These are phyloP conservation scores for Solanum hybrid DNA, from an alignment of 305 asterid species.

Conservation along the genomic window DNA sequence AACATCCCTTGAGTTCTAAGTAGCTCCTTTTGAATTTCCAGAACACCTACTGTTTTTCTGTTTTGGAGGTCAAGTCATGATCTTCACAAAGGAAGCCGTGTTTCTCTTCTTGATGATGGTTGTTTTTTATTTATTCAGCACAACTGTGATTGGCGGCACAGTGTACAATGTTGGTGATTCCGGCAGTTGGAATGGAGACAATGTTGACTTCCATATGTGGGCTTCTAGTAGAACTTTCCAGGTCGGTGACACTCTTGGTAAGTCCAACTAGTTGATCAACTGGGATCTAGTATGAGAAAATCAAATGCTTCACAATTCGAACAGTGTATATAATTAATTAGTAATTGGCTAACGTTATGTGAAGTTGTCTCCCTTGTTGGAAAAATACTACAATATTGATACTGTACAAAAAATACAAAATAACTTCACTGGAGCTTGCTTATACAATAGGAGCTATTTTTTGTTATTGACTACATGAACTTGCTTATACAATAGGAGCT, in stretches of 20 bases:
- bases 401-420: too few species aligned
- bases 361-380: too few species aligned
- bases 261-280: neutral
- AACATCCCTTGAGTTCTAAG: neutral
- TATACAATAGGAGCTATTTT: neutral
- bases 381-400: too few species aligned
- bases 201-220: constrained; percentile 7
- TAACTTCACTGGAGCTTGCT: neutral
- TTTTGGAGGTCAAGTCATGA: constrained; percentile 1
- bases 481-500: neutral
- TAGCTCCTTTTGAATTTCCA: neutral
- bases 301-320: neutral
- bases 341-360: neutral
- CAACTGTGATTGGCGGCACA: neutral
- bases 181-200: constrained; percentile 11
- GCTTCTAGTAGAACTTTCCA: constrained; percentile 9
- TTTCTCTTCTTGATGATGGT: constrained; percentile 1
- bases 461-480: neutral
- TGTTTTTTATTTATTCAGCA: neutral
- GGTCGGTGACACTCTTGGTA: constrained; percentile 9
- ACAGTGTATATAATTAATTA: neutral
- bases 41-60: neutral
- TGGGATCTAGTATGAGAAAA: neutral
- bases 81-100: neutral
- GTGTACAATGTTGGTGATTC: constrained; percentile 11